A percentile compares a stretch with the other conserved stretches of the same genome.
phyloP scores from a whole-genome alignment of 495 filamentous ascomycete species.

The Amorphotheca resinae region DNA sequence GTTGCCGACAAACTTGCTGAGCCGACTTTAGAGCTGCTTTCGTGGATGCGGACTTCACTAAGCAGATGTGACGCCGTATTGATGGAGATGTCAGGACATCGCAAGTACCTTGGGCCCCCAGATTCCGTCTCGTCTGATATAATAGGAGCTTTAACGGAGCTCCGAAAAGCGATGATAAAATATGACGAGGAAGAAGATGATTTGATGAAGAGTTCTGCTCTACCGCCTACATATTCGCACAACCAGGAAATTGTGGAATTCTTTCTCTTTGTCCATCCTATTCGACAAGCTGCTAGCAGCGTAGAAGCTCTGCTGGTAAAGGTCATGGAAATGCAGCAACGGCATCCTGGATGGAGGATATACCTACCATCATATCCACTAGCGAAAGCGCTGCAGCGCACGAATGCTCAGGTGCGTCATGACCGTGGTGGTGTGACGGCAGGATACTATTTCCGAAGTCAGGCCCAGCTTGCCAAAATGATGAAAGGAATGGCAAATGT shows the following conservation, averaged over 20 bases:
- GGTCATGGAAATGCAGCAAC: constrained; percentile 33
- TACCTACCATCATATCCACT: constrained; percentile 40
- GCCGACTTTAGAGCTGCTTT: constrained; percentile 33
- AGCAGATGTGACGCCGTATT: constrained; percentile 32
- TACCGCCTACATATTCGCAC: constrained; percentile 25
- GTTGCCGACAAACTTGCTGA: constrained; percentile 31
- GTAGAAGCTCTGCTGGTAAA: constrained; percentile 32
- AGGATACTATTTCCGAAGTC: constrained; percentile 39
- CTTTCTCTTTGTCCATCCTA: constrained; percentile 42
- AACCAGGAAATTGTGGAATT: constrained; percentile 36
- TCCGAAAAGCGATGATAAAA: constrained; percentile 25
- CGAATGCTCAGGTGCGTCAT: constrained; percentile 43
- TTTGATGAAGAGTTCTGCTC: constrained; percentile 18
- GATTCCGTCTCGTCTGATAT: constrained; percentile 25
- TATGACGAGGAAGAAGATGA: constrained; percentile 24
- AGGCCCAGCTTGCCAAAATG: constrained; percentile 29
- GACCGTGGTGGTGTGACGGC: constrained; percentile 45
- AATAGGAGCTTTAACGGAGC: constrained; percentile 21
- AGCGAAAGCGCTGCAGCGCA: constrained; percentile 36
- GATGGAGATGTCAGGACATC: constrained; percentile 36
- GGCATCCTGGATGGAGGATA: constrained; percentile 24
- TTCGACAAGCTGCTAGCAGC: constrained; percentile 38
- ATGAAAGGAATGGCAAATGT: constrained; percentile 25
- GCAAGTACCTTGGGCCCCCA: constrained; percentile 27
- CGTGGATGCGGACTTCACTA: constrained; percentile 30